Conservation (phyloP, 208 protist genomes). For the Zelonia costaricensis region DNA sequence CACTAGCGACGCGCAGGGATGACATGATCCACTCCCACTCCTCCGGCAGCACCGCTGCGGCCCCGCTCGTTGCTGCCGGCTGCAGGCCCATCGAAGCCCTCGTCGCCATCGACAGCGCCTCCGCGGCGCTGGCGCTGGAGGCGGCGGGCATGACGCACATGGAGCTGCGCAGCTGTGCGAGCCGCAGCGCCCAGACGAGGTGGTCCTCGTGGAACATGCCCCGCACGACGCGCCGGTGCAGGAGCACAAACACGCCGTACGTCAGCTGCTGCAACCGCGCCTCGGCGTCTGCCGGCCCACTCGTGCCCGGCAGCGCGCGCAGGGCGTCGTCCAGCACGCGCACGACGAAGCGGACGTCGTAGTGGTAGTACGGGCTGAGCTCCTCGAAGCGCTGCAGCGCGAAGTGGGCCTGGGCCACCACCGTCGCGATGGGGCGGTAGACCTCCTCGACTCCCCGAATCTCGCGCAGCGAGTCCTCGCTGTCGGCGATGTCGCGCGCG, state of each 20-base stretch:
- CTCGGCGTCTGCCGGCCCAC: neutral
- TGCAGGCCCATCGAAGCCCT: neutral
- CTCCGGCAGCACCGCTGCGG: slow-evolving; percentile 38
- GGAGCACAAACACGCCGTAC: slow-evolving; percentile 66
- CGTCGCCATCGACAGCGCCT: neutral
- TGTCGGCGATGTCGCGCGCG: slow-evolving; percentile 89
- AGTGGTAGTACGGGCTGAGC: slow-evolving; percentile 97
- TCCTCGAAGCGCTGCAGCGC: slow-evolving; percentile 92
- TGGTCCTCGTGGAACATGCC: slow-evolving; percentile 96
- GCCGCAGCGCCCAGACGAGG: slow-evolving; percentile 91
- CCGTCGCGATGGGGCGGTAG: slow-evolving; percentile 94
- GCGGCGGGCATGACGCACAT: slow-evolving; percentile 23
- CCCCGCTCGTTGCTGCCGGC: slow-evolving; percentile 9
- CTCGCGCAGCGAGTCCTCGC: slow-evolving; percentile 91
- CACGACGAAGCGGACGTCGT: slow-evolving; percentile 96
- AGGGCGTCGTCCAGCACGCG: slow-evolving; percentile 90
- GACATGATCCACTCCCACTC: slow-evolving; percentile 73
- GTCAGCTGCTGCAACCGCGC: slow-evolving; percentile 38
- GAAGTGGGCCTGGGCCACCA: slow-evolving; percentile 95
- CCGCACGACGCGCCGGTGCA: slow-evolving; percentile 77
- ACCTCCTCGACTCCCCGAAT: slow-evolving; percentile 79
- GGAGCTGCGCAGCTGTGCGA: slow-evolving; percentile 92
- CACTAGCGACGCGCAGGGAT: slow-evolving; percentile 17
- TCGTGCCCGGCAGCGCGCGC: slow-evolving; percentile 33
- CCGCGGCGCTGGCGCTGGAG: neutral